A percentile compares a stretch with the other conserved stretches of the same genome.
phyloP scores from a whole-genome alignment of 2,329 filamentous ascomycete genomes.

The Phyllosticta paracitricarpa region DNA sequence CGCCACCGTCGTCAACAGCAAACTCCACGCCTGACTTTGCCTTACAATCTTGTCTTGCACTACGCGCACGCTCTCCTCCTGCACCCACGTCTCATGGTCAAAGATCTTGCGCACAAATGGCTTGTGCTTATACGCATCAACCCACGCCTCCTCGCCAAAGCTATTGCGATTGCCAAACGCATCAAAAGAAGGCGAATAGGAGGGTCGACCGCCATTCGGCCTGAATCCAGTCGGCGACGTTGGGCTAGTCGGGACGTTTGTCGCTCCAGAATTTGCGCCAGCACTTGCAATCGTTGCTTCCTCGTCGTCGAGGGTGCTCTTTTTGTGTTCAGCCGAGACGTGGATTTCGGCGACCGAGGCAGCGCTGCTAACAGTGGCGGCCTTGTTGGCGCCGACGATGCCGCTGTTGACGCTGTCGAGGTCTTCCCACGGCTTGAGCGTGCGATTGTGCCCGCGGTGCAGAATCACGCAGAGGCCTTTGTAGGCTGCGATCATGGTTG shows the following conservation, averaged over 20 bases:
- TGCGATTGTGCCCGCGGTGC: conserved; percentile 66
- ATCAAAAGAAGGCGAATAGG: conserved; percentile 25
- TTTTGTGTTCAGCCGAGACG: background rate
- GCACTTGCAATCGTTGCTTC: conserved; percentile 9
- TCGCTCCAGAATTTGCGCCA: background rate
- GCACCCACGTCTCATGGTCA: conserved; percentile 66
- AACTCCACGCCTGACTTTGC: conserved; percentile 25
- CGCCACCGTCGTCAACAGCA: conserved; percentile 21
- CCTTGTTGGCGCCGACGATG: conserved; percentile 4
- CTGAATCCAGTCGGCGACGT: background rate
- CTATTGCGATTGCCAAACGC: conserved; percentile 40
- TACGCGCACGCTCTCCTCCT: conserved; percentile 64
- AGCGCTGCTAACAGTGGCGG: background rate
- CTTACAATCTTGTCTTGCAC: conserved; percentile 63
- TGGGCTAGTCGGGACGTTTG: background rate
- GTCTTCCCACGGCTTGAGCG: conserved; percentile 65
- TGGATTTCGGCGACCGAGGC: background rate
- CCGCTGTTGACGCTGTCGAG: conserved; percentile 32
- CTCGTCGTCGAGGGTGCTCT: conserved; percentile 12
- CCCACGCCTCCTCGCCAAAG: conserved; percentile 69
- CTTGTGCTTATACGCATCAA: conserved; percentile 59
- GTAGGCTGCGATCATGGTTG: conserved; percentile 60
- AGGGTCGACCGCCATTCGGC: background rate
- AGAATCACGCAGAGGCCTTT: conserved; percentile 73
- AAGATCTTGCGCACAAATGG: conserved; percentile 64